Percentiles rank a stretch among this genome's conserved stretches.
Evolutionary conservation across 2,329 filamentous ascomycete species (phyloP).

Genomic region (Epichloe sp.): DNA sequence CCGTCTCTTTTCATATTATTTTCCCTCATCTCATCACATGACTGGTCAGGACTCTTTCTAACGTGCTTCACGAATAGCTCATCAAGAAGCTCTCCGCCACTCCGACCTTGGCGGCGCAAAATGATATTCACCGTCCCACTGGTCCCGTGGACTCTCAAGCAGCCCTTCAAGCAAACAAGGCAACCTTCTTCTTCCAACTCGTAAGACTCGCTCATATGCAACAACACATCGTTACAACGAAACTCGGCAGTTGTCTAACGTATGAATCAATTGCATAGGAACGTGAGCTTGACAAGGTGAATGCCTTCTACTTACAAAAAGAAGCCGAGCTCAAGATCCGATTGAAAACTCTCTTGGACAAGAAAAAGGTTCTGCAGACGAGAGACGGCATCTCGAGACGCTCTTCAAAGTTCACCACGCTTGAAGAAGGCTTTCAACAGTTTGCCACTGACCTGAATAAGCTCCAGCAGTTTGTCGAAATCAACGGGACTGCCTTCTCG

Average conservation of each 20-base stretch:
- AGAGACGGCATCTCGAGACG: conserved; percentile 69
- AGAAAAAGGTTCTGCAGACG: conserved; percentile 86
- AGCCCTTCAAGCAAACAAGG: conserved; percentile 89
- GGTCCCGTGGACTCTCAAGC: conserved; percentile 62
- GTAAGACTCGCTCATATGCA: conserved; percentile 36
- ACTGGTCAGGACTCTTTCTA: not conserved
- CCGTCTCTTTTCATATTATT: not conserved
- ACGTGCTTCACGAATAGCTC: conserved; percentile 44
- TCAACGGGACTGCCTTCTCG: conserved; percentile 94
- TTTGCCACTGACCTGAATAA: conserved; percentile 96
- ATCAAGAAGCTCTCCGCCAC: conserved; percentile 97
- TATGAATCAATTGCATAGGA: conserved; percentile 43
- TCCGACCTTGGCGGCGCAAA: conserved; percentile 66
- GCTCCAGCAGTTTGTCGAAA: conserved; percentile 94
- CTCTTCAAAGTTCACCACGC: conserved; percentile 83
- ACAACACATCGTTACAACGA: not conserved
- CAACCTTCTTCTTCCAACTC: conserved; percentile 95
- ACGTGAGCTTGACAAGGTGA: conserved; percentile 95
- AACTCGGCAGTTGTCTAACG: not conserved
- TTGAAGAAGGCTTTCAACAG: conserved; percentile 94
- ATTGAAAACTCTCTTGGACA: conserved; percentile 82
- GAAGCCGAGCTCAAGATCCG: conserved; percentile 96
- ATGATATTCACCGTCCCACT: conserved; percentile 39
- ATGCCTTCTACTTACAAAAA: conserved; percentile 94
- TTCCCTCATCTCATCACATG: not conserved